Percentiles rank a stretch among this genome's conserved stretches.
phyloP scores from a whole-genome alignment of 306 rosid species.

The Carpinus viminea region DNA sequence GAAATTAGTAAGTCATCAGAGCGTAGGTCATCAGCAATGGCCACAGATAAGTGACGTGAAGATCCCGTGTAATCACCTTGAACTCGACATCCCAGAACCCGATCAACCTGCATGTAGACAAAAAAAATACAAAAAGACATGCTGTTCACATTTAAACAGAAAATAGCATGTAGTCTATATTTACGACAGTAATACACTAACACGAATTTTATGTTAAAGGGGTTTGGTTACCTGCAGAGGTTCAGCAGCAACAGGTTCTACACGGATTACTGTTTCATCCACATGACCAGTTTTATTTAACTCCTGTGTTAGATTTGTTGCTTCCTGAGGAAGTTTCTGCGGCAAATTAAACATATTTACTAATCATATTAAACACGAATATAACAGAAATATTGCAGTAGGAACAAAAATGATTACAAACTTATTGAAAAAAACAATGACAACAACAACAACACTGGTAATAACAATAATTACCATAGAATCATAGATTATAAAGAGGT shows the following conservation, averaged over 20 bases:
- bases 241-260: constrained; percentile 43
- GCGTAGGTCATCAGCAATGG: constrained; percentile 45
- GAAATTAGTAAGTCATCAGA: constrained; percentile 50
- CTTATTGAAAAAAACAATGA: background rate
- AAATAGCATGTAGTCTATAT: constrained; percentile 14
- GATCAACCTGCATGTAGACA: constrained; percentile 74
- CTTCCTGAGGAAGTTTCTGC: constrained; percentile 62
- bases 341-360: constrained; percentile 20
- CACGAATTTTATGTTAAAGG: constrained; percentile 24
- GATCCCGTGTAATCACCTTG: constrained; percentile 47
- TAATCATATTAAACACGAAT: background rate
- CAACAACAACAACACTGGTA: background rate
- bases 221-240: constrained; percentile 68
- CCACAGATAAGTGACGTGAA: constrained; percentile 44
- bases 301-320: constrained; percentile 38
- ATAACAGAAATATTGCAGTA: constrained; percentile 7
- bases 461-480: background rate
- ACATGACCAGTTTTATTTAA: constrained; percentile 48
- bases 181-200: constrained; percentile 23
- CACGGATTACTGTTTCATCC: constrained; percentile 39
- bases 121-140: constrained; percentile 26
- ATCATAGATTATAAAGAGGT: background rate
- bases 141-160: background rate
- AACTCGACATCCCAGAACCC: constrained; percentile 91
- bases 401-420: too few relatives aligned